phyloP scores from a whole-genome alignment of 2,329 filamentous ascomycete species.

The Fusarium ramigenum region DNA sequence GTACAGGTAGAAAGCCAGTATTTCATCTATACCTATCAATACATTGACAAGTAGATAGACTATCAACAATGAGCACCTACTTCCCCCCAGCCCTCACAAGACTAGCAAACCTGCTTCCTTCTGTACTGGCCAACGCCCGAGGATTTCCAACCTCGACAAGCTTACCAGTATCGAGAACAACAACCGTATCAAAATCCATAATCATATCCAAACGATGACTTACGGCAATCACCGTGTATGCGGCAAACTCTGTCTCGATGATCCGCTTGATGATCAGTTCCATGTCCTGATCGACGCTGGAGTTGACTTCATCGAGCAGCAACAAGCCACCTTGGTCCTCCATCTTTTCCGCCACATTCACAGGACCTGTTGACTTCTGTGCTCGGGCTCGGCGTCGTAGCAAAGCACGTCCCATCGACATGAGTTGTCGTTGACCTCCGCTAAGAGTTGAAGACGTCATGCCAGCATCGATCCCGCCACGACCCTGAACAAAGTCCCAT shows the following conservation, averaged over 20 bases:
- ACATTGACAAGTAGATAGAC: background rate
- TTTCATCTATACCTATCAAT: background rate
- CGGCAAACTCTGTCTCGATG: slow-evolving; percentile 50
- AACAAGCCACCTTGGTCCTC: slow-evolving; percentile 41
- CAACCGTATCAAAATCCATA: slow-evolving; percentile 58
- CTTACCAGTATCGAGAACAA: slow-evolving; percentile 58
- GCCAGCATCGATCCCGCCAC: slow-evolving; percentile 46
- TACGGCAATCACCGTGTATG: slow-evolving; percentile 63
- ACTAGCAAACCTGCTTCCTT: slow-evolving; percentile 43
- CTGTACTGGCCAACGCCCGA: slow-evolving; percentile 22
- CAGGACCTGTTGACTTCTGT: background rate
- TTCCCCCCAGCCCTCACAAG: slow-evolving; percentile 16
- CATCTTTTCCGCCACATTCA: background rate
- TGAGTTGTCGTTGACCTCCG: slow-evolving; percentile 70
- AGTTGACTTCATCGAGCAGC: slow-evolving; percentile 55
- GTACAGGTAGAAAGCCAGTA: background rate
- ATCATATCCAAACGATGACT: slow-evolving; percentile 60
- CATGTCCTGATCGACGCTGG: slow-evolving; percentile 53
- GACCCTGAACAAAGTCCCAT: slow-evolving; percentile 44
- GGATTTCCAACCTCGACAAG: slow-evolving; percentile 52
- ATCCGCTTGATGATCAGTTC: slow-evolving; percentile 54
- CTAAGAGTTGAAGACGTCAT: slow-evolving; percentile 60
- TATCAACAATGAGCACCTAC: background rate
- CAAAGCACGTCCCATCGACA: slow-evolving; percentile 69
- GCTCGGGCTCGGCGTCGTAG: slow-evolving; percentile 49